Evolutionary conservation across 306 rosid species (phyloP), one percentile per base, ranked within the genome.

Genomic region (Sindora glabra): DNA sequence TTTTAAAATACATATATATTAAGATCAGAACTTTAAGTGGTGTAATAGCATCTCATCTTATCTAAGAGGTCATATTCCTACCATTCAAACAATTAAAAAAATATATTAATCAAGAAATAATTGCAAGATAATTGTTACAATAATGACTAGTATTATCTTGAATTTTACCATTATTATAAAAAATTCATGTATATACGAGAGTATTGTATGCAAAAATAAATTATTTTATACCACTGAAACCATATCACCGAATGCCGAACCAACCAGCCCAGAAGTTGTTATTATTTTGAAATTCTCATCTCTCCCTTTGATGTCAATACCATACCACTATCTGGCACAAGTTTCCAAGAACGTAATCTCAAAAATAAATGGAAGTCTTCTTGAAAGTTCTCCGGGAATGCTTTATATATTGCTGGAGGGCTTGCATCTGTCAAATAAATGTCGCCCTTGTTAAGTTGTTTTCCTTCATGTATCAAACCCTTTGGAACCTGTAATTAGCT

Each of bases 291-390:
- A 18, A n/a, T 54, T 50, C 1, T 59, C 41, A 14, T 24, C 22
- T 53, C 78, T 72, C 5, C 79, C 78, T 6, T 72, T 24, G 61
- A 33, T 0, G 79, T 75, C 2, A 81, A 71, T 41, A 75, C 62
- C 81, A 84, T 75, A 2, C 61, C 14, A 4, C 90, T 83, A 1
- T 72, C 75, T 1, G 44, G 39, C 14, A 81, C 76, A 6, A 84
- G 41, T 57, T 81, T 87, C 36, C 26, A 38, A 0, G 71, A 75
- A 13, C 90, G 82, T 48, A 42, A 70, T 6, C 56, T 45, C 10
- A 84, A 22, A 11, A 84, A 84, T 3, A 59, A 2, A 3, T 74
- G 62, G 50, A 84, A 81, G 22, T 75, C 84, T 10, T 65, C 6
- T 34, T 75, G 24, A 59, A 80, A 84, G 24, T 74, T 76, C 1